Conservation (phyloP, 2,329 filamentous ascomycete genomes). For the Claviceps capensis region DNA sequence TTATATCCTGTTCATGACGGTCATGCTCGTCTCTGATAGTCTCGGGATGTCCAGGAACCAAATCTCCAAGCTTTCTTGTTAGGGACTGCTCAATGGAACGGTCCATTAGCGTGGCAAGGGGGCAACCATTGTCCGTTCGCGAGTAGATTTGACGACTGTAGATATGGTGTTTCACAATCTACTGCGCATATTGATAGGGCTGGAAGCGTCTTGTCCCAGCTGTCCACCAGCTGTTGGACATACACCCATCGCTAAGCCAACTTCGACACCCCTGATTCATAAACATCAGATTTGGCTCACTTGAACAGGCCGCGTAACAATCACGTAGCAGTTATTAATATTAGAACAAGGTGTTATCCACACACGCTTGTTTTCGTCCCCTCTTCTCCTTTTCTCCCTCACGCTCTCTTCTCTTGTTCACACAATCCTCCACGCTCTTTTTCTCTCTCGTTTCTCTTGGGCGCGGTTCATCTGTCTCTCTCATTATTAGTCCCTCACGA, state of each 20-base stretch:
- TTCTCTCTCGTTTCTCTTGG: not conserved
- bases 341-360: not conserved
- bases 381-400: not conserved
- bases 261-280: slow-evolving; percentile 1
- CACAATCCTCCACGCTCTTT: slow-evolving; percentile 1
- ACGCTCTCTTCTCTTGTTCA: not conserved
- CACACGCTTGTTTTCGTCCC: not conserved
- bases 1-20: not conserved
- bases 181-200: not conserved
- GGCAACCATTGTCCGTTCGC: not conserved
- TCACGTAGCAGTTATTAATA: not conserved
- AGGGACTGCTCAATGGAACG: not conserved
- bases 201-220: not conserved
- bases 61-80: not conserved
- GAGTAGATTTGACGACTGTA: not conserved
- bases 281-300: slow-evolving; percentile 2
- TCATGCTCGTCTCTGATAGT: not conserved
- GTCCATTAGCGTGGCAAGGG: not conserved
- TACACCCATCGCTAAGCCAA: not conserved
- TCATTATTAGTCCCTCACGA: not conserved
- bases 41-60: not conserved
- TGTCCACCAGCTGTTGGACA: slow-evolving; percentile 6
- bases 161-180: not conserved
- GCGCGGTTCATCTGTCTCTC: not conserved
- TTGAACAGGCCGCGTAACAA: not conserved